Percentiles rank a stretch among this genome's conserved stretches.
Evolutionary conservation across 768 basidiomycete genomes (phyloP).

Genomic region (Lyophyllum decastes): DNA sequence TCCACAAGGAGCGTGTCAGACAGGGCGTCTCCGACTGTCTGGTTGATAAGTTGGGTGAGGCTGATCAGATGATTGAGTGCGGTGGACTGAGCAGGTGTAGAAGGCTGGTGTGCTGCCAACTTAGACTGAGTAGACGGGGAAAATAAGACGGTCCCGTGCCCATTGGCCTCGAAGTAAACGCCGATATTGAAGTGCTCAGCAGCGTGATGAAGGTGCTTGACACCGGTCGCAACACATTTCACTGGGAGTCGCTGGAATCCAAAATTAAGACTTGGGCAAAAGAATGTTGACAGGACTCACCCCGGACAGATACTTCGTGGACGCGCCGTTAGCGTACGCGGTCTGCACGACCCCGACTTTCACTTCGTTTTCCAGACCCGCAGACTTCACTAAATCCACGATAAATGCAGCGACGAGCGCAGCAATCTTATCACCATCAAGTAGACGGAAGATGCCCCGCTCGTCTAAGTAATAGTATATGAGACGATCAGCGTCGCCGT

Average conservation of each 20-base stretch:
- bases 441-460: constrained; percentile 77
- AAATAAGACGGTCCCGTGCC: constrained; percentile 96
- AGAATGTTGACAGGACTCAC: constrained; percentile 41
- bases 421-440: constrained; percentile 99
- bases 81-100: constrained; percentile 80
- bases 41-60: constrained; percentile 87
- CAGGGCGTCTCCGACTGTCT: constrained; percentile 96
- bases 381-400: constrained; percentile 82
- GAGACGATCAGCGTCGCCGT: constrained; percentile 96
- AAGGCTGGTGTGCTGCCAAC: constrained; percentile 66
- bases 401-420: constrained; percentile 92
- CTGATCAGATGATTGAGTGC: constrained; percentile 77
- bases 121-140: constrained; percentile 70
- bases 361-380: constrained; percentile 76
- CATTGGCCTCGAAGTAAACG: constrained; percentile 99
- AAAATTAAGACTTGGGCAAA: not conserved
- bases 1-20: constrained; percentile 97
- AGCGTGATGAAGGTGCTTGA: constrained; percentile 97
- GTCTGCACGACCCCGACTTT: constrained; percentile 97
- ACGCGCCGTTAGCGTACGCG: constrained; percentile 97
- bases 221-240: constrained; percentile 93
- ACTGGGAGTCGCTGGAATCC: constrained; percentile 81
- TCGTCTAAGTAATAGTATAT: constrained; percentile 94
- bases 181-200: constrained; percentile 93
- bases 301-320: constrained; percentile 87